phyloP scores from a whole-genome alignment of 2,329 filamentous ascomycete species.

The Xylaria sp. region DNA sequence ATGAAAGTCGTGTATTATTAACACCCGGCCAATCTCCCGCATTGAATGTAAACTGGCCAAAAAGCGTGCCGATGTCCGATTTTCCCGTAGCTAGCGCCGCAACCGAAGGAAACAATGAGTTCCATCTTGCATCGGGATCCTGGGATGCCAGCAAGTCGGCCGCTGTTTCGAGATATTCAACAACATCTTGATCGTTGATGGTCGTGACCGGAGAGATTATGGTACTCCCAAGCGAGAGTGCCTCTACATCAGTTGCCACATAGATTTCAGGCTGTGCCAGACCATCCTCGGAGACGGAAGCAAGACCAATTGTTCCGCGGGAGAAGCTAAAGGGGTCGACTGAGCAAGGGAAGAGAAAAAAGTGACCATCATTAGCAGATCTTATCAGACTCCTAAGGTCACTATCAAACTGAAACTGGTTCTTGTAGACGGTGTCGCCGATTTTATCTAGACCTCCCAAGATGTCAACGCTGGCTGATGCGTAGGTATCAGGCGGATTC shows the following conservation, averaged over 20 bases:
- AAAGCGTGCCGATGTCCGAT: neutral
- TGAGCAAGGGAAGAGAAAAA: constrained; percentile 21
- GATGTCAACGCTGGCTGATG: constrained; percentile 21
- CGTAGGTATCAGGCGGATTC: constrained; percentile 20
- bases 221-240: constrained; percentile 1
- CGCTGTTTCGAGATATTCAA: constrained; percentile 3
- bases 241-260: constrained; percentile 2
- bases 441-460: constrained; percentile 28
- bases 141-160: constrained; percentile 13
- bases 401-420: constrained; percentile 24
- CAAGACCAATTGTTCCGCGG: constrained; percentile 11
- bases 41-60: constrained; percentile 7
- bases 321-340: constrained; percentile 16
- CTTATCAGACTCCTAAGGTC: constrained; percentile 12
- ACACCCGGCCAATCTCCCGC: constrained; percentile 19
- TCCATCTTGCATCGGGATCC: constrained; percentile 29
- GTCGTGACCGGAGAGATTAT: constrained; percentile 6
- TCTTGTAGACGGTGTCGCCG: constrained; percentile 18
- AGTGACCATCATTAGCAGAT: constrained; percentile 29
- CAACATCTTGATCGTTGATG: constrained; percentile 28
- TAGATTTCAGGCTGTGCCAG: constrained; percentile 19
- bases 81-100: constrained; percentile 12
- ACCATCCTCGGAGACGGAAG: constrained; percentile 21
- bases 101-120: constrained; percentile 6
- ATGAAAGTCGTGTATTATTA: constrained; percentile 11